phyloP scores from a whole-genome alignment of 805 yeast genomes.

The Ogataea paraovalis region DNA sequence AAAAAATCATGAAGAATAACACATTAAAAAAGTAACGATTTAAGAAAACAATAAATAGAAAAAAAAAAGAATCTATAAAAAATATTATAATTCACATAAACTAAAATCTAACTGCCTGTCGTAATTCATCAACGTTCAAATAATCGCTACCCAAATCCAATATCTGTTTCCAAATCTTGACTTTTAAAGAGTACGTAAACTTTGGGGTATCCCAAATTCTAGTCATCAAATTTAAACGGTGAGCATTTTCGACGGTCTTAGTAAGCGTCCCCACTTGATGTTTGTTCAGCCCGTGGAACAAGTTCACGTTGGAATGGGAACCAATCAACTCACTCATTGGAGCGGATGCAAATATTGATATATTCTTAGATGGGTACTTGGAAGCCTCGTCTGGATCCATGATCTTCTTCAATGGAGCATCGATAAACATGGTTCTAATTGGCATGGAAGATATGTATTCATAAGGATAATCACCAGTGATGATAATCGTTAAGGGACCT shows the following conservation, averaged over 20 bases:
- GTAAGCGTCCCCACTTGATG: conserved; percentile 31
- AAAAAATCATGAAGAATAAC: neutral
- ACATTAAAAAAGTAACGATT: no score
- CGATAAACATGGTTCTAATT: conserved; percentile 41
- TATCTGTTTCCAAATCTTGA: conserved; percentile 47
- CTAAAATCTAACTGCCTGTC: conserved; percentile 11
- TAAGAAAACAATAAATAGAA: neutral
- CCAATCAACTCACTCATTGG: conserved; percentile 20
- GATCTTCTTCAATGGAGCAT: conserved; percentile 42
- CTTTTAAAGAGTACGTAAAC: conserved; percentile 51
- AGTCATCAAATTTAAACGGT: conserved; percentile 46
- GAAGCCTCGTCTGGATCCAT: conserved; percentile 11
- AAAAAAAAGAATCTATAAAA: neutral
- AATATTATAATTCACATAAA: neutral
- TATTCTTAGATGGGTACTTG: conserved; percentile 14
- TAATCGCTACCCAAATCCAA: conserved; percentile 48
- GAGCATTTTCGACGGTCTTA: conserved; percentile 35
- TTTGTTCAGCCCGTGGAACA: conserved; percentile 30
- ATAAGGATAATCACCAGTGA: conserved; percentile 63
- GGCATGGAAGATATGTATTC: conserved; percentile 28
- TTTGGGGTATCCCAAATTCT: conserved; percentile 70
- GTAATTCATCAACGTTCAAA: conserved; percentile 60
- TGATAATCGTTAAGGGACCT: conserved; percentile 57
- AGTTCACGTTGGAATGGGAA: conserved; percentile 8
- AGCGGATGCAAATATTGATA: conserved; percentile 23